Conservation (phyloP, 148 eudicot species). For the Chenopodium quinoa region DNA sequence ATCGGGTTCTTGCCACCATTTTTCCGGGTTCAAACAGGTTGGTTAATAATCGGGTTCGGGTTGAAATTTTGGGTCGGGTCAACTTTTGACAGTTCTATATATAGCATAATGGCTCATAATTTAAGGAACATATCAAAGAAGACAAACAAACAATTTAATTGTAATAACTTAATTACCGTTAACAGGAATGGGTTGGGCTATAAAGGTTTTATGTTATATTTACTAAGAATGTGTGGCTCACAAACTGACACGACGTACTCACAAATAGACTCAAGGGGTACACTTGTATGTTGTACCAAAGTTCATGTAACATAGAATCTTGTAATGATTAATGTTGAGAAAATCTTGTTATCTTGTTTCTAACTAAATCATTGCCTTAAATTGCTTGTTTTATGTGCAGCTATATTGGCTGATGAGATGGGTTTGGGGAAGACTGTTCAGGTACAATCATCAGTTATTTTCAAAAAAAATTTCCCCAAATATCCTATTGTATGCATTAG, state of each 20-base stretch:
- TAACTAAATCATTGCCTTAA: not conserved
- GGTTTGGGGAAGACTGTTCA: constrained; percentile 98
- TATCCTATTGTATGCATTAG: constrained; percentile 11
- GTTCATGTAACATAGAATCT: not conserved
- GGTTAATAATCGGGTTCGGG: too few relatives aligned
- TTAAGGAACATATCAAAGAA: too few relatives aligned
- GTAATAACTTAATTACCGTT: too few relatives aligned
- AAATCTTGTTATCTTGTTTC: not conserved
- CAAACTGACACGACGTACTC: not conserved
- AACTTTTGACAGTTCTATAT: too few relatives aligned
- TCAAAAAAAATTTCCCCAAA: not conserved
- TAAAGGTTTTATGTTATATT: too few relatives aligned
- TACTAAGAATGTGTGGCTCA: too few relatives aligned
- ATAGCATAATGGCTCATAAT: too few relatives aligned
- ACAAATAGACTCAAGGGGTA: not conserved
- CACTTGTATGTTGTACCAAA: not conserved
- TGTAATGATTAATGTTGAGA: not conserved
- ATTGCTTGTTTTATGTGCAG: constrained; percentile 40
- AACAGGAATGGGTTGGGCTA: too few relatives aligned
- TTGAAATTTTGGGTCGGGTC: too few relatives aligned
- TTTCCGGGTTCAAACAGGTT: too few relatives aligned
- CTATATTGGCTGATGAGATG: constrained; percentile 99
- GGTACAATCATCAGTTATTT: constrained; percentile 35
- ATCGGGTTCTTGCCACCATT: too few relatives aligned
- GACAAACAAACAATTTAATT: too few relatives aligned